Percentiles rank a stretch among this genome's conserved stretches.
These are phyloP conservation scores for Microascus cirrosus DNA, from an alignment of 2,329 filamentous ascomycete species.

Conservation along the genomic window DNA sequence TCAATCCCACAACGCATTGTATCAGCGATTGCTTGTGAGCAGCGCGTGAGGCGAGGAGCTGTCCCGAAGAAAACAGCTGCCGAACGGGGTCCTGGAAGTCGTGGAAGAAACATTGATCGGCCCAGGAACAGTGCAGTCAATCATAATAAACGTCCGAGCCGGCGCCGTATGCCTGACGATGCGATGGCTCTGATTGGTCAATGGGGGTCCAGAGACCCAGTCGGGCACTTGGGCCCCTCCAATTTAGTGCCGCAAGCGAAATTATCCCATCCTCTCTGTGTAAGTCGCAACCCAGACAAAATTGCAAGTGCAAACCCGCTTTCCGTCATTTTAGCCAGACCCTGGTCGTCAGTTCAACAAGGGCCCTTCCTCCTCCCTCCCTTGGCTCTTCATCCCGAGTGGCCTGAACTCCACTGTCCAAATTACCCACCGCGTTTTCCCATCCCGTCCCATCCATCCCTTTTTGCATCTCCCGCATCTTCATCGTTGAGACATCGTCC, in stretches of 20 bases:
- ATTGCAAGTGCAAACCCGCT: not conserved
- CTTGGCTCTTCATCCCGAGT: not conserved
- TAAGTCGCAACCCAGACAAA: slow-evolving; percentile 1
- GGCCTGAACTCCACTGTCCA: not conserved
- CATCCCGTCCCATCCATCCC: not conserved
- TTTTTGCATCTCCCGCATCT: not conserved
- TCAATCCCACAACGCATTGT: too few relatives aligned
- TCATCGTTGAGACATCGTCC: not conserved
- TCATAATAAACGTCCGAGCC: not conserved
- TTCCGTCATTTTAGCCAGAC: slow-evolving; percentile 3
- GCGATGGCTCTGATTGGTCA: slow-evolving; percentile 1
- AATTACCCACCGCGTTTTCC: not conserved
- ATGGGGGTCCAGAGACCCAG: not conserved
- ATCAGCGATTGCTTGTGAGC: too few relatives aligned
- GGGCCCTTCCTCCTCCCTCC: not conserved
- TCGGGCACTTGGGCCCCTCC: slow-evolving; percentile 1
- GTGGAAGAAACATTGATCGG: too few relatives aligned
- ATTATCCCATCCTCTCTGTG: slow-evolving; percentile 4
- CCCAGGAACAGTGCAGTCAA: not conserved
- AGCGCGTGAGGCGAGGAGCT: too few relatives aligned
- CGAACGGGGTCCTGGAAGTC: too few relatives aligned
- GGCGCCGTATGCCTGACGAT: not conserved
- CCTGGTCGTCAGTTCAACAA: not conserved
- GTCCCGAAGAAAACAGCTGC: too few relatives aligned
- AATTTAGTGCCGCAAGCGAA: slow-evolving; percentile 5